A percentile compares a stretch with the other conserved stretches of the same genome.
Evolutionary conservation across 192 early-diverging fungal genomes (phyloP).

Genomic region (Podila horticola): DNA sequence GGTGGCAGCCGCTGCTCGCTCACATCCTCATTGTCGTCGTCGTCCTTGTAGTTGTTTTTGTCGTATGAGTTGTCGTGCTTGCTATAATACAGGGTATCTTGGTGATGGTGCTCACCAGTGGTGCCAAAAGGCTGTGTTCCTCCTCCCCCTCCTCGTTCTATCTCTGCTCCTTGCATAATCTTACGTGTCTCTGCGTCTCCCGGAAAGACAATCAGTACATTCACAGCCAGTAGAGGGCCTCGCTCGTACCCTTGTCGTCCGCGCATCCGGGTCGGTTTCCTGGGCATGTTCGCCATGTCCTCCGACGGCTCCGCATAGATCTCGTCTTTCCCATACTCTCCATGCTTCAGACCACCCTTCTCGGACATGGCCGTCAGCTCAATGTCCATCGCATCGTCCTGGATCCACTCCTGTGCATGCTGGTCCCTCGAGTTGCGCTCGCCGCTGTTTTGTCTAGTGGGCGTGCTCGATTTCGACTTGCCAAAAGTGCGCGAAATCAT

Average conservation of each 20-base stretch:
- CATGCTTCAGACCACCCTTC: background rate
- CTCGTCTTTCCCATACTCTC: background rate
- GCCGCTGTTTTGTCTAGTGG: background rate
- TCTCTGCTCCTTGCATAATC: constrained; percentile 3
- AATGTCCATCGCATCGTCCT: background rate
- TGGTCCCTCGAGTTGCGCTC: background rate
- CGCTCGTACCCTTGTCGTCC: constrained; percentile 32
- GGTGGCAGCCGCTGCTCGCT: constrained; percentile 26
- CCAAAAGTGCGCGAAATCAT: background rate
- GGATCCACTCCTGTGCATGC: background rate
- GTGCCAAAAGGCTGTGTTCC: background rate
- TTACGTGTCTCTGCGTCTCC: constrained; percentile 32
- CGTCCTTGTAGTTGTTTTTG: background rate
- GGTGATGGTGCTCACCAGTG: background rate
- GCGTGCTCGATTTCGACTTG: background rate
- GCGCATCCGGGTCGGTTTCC: constrained; percentile 3
- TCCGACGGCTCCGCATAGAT: background rate
- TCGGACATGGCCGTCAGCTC: background rate
- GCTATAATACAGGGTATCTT: constrained; percentile 9
- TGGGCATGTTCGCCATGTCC: background rate
- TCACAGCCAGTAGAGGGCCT: constrained; percentile 37
- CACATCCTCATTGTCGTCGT: background rate
- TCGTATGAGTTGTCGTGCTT: background rate
- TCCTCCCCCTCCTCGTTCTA: background rate
- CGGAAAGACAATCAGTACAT: constrained; percentile 44